These are phyloP conservation scores for Pyracantha coccinea DNA, from an alignment of 331 rosid species.

Conservation along the genomic window DNA sequence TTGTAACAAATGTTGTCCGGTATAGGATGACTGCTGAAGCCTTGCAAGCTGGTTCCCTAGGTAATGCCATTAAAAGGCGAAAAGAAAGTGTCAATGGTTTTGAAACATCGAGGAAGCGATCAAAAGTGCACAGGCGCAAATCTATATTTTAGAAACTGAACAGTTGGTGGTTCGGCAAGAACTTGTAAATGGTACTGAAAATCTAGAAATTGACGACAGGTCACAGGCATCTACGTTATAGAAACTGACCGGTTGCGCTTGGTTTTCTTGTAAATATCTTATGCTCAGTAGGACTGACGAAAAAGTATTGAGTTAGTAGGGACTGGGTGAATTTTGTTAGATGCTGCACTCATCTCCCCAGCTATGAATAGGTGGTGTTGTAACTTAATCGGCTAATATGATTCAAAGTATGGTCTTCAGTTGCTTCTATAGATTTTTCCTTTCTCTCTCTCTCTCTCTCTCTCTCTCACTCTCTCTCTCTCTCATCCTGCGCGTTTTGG, in stretches of 20 bases:
- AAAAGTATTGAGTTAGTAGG: constrained; percentile 6
- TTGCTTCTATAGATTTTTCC: too few species aligned
- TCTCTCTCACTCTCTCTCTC: too few species aligned
- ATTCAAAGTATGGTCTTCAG: too few species aligned
- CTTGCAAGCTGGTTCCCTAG: constrained; percentile 28
- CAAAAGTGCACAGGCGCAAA: constrained; percentile 48
- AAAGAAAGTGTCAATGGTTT: constrained; percentile 30
- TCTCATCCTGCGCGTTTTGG: too few species aligned
- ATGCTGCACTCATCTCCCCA: constrained; percentile 44
- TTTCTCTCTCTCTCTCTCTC: too few species aligned
- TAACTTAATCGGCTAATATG: neutral
- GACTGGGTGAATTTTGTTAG: constrained; percentile 96
- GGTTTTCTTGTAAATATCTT: constrained; percentile 25
- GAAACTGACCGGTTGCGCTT: constrained; percentile 8
- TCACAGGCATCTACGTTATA: constrained; percentile 38
- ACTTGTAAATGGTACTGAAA: constrained; percentile 29
- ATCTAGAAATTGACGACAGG: constrained; percentile 65
- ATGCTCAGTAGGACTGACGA: constrained; percentile 18
- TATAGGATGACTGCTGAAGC: constrained; percentile 33
- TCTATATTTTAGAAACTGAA: constrained; percentile 29
- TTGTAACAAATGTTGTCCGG: constrained; percentile 60
- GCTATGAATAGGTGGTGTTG: neutral
- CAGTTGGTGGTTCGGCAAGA: constrained; percentile 26
- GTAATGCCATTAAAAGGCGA: constrained; percentile 48
- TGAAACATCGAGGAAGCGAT: constrained; percentile 65